These are phyloP conservation scores for Ogataea parapolymorpha DNA, from an alignment of 805 yeast species.

Conservation along the genomic window DNA sequence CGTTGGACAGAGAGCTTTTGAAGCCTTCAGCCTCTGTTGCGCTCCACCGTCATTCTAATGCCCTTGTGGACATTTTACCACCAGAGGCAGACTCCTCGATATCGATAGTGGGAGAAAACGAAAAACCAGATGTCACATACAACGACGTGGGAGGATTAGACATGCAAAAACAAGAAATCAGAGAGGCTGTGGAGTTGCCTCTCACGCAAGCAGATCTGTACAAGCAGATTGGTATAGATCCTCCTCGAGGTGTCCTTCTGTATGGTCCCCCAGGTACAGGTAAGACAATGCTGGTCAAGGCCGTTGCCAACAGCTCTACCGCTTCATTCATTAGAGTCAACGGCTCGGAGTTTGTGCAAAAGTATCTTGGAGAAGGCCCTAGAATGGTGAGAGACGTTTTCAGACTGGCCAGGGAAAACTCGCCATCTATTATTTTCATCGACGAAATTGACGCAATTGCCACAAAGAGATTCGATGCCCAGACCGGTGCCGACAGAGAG, in stretches of 20 bases:
- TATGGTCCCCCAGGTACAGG: conserved; percentile 99
- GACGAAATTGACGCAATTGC: conserved; percentile 99
- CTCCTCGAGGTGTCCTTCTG: conserved; percentile 94
- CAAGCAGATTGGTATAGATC: conserved; percentile 97
- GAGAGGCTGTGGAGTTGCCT: conserved; percentile 98
- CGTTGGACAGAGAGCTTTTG: conserved; percentile 89
- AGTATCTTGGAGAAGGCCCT: conserved; percentile 98
- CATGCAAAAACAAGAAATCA: conserved; percentile 98
- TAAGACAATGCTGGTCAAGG: conserved; percentile 97
- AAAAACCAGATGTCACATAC: conserved; percentile 88
- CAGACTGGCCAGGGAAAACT: conserved; percentile 93
- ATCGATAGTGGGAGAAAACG: conserved; percentile 90
- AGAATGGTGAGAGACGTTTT: conserved; percentile 99
- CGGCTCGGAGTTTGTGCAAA: conserved; percentile 98
- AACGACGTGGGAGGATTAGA: conserved; percentile 99
- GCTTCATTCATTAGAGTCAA: conserved; percentile 96
- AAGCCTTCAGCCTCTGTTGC: conserved; percentile 97
- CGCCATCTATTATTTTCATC: conserved; percentile 94
- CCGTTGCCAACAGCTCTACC: conserved; percentile 94
- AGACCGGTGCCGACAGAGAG: conserved; percentile 99
- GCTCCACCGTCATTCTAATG: conserved; percentile 96
- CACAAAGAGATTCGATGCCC: conserved; percentile 98
- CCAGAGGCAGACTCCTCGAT: conserved; percentile 98
- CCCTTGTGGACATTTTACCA: conserved; percentile 93
- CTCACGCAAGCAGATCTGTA: conserved; percentile 93